These are phyloP conservation scores for Aspergillus vadensis DNA, from an alignment of 2,329 filamentous ascomycete species.

Conservation along the genomic window DNA sequence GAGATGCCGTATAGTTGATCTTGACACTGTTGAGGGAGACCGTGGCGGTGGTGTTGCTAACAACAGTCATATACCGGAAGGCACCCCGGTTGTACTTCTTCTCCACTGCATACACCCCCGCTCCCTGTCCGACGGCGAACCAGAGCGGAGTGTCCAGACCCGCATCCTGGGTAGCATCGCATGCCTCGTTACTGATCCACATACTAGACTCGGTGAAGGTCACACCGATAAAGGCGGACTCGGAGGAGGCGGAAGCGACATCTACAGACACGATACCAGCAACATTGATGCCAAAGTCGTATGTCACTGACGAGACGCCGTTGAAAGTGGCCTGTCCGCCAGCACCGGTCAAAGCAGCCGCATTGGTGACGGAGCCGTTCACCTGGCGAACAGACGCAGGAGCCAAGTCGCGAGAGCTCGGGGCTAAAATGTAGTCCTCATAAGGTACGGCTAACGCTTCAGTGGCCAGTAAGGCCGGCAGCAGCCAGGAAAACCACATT, in stretches of 20 bases:
- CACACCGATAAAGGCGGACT: slow-evolving; percentile 39
- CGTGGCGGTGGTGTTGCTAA: slow-evolving; percentile 46
- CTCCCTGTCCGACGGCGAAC: slow-evolving; percentile 42
- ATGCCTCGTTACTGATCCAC: slow-evolving; percentile 52
- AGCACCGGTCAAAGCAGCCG: slow-evolving; percentile 18
- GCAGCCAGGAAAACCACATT: slow-evolving; percentile 9
- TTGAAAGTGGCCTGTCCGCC: slow-evolving; percentile 15
- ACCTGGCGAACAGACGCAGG: slow-evolving; percentile 30
- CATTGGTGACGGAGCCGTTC: slow-evolving; percentile 33
- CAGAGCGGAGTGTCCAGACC: slow-evolving; percentile 53
- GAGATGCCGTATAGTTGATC: slow-evolving; percentile 48
- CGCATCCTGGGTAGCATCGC: slow-evolving; percentile 51
- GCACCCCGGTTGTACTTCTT: slow-evolving; percentile 47
- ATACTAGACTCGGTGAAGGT: slow-evolving; percentile 45
- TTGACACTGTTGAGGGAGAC: slow-evolving; percentile 40
- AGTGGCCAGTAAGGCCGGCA: slow-evolving; percentile 11
- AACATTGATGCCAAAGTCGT: slow-evolving; percentile 45
- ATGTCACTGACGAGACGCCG: slow-evolving; percentile 38
- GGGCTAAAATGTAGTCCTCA: slow-evolving; percentile 38
- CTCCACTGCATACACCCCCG: slow-evolving; percentile 46
- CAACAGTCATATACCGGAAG: slow-evolving; percentile 51
- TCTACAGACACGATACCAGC: slow-evolving; percentile 42
- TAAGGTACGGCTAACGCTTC: slow-evolving; percentile 27
- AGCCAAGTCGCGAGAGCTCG: slow-evolving; percentile 28
- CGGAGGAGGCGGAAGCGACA: slow-evolving; percentile 25